Evolutionary conservation across 768 basidiomycete species (phyloP), one percentile per base, ranked within the genome.

Genomic region (Boletus rubroflammeus): DNA sequence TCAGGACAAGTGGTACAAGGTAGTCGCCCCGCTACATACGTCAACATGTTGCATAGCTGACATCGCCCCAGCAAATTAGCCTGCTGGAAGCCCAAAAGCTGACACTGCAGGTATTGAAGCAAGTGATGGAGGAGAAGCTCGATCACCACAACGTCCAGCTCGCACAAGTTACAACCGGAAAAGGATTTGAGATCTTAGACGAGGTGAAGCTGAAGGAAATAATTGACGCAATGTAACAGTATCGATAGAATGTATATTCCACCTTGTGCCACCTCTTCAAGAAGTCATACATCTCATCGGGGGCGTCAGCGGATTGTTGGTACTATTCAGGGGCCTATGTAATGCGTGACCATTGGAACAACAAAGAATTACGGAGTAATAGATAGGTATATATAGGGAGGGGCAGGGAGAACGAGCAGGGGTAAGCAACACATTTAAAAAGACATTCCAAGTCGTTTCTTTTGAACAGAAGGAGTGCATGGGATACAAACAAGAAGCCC

Each of bases 91-190:
- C 94, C 0, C 92, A 98, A 62, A 76, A 82, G 36, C 75, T 98
- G 58, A 88, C 91, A 3, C 75, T 98, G 49, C 86, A 84, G 58
- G 92, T 98, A 43, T 76, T 98, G 58, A 98, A 99, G 76, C 94
- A 98, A 75, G 97, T 98, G 41, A 99, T 98, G 97, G 97, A 98
- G 72, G 97, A 98, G 76, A 98, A 97, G 71, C 82, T 99, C 40
- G 96, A 98, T 73, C 92, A 97, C 63, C 95, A 98, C 76, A 98
- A 99, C 62, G 95, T 98, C 25, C 95, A 98, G 72, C 79, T 99
- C 14, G 94, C 96, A 49, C 93, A 95, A 80, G 95, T 98, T n/a
- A 95, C 93, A 52, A 71, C 73, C 43, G 78, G 73, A 40, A 82
- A 79, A 51, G 95, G 95, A n/a, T 98, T 96, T 68, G 82, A 91